A percentile compares a stretch with the other conserved stretches of the same genome.
Conservation (phyloP, 2,329 filamentous ascomycete genomes). For the Fusarium coffeatum region DNA sequence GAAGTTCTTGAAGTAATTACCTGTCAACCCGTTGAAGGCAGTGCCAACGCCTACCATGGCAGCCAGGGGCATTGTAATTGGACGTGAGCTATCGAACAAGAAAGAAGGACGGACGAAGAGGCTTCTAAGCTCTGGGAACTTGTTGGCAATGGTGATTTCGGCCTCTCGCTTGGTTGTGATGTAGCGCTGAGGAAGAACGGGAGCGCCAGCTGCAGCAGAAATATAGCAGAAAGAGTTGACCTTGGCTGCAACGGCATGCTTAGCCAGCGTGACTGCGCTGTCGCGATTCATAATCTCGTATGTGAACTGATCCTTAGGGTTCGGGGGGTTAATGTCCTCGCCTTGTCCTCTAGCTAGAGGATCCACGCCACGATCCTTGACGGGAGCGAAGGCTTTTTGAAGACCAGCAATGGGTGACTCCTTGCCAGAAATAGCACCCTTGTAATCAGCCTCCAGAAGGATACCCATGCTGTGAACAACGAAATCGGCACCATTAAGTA, state of each 20-base stretch:
- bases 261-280: conserved; percentile 83
- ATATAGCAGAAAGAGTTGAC: conserved; percentile 85
- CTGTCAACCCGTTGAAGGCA: conserved; percentile 80
- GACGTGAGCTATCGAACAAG: conserved; percentile 85
- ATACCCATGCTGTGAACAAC: conserved; percentile 98
- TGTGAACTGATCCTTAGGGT: conserved; percentile 81
- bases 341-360: conserved; percentile 72
- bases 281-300: conserved; percentile 99
- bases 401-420: conserved; percentile 86
- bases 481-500: conserved; percentile 81
- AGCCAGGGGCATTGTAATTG: conserved; percentile 86
- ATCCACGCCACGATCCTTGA: conserved; percentile 73
- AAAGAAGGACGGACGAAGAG: conserved; percentile 89
- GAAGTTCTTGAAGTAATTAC: conserved; percentile 78
- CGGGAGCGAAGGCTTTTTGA: conserved; percentile 78
- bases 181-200: conserved; percentile 85
- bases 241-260: conserved; percentile 74
- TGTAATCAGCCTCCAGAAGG: conserved; percentile 96
- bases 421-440: conserved; percentile 84
- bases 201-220: conserved; percentile 87
- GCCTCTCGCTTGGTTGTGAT: conserved; percentile 93
- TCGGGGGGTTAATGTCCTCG: conserved; percentile 71
- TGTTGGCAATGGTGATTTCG: conserved; percentile 77
- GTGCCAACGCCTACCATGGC: conserved; percentile 79
- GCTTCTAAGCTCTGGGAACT: conserved; percentile 79